These are phyloP conservation scores for Candida chilensis DNA, from an alignment of 805 yeast genomes.

Conservation along the genomic window DNA sequence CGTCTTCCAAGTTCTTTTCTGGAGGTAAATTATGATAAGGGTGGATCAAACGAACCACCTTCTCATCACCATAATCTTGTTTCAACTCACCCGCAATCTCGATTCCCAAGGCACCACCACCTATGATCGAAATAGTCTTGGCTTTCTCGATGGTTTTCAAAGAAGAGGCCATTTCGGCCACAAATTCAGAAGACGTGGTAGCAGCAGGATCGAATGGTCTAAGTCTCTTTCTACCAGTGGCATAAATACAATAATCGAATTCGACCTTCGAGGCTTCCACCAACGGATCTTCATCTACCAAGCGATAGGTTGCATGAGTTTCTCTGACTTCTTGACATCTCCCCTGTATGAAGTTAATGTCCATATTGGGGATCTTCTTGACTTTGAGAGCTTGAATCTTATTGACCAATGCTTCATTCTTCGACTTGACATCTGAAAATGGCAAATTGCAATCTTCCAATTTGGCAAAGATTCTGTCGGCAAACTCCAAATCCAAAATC, in stretches of 20 bases:
- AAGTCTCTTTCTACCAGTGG: conserved; percentile 39
- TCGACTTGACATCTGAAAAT: conserved; percentile 21
- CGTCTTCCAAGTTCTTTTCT: conserved; percentile 13
- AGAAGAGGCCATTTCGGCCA: conserved; percentile 30
- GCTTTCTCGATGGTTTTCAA: conserved; percentile 18
- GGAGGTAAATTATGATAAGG: conserved; percentile 33
- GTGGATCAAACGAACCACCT: conserved; percentile 26
- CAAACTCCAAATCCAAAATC: conserved; percentile 24
- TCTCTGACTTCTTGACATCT: conserved; percentile 4
- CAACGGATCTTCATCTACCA: neutral
- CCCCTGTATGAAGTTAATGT: conserved; percentile 6
- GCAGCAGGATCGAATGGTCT: conserved; percentile 51
- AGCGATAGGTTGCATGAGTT: conserved; percentile 2
- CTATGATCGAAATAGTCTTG: conserved; percentile 31
- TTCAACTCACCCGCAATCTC: conserved; percentile 42
- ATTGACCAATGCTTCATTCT: conserved; percentile 23
- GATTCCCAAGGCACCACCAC: conserved; percentile 46
- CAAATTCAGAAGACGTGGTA: conserved; percentile 19
- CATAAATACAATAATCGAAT: conserved; percentile 38
- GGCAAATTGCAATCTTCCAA: conserved; percentile 11
- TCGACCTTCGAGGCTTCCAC: conserved; percentile 8
- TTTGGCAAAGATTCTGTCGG: conserved; percentile 18
- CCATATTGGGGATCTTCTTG: conserved; percentile 2
- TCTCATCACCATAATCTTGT: conserved; percentile 18
- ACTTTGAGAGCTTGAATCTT: conserved; percentile 10